phyloP scores from a whole-genome alignment of 768 basidiomycete species.

The Naganishia vishniacii region DNA sequence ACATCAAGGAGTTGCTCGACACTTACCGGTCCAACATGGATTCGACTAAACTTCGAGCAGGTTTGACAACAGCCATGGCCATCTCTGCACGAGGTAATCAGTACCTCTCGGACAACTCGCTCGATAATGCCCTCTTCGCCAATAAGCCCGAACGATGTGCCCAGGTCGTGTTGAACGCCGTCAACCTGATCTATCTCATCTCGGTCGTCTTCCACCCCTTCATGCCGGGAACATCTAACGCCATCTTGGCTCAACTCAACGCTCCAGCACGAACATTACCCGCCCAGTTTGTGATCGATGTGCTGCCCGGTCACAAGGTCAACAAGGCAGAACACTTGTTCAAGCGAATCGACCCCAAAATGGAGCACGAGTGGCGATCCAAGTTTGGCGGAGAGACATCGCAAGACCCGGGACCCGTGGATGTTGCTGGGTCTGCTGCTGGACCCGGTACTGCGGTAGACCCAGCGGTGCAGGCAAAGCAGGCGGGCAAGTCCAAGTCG shows the following conservation, averaged over 20 bases:
- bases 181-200: constrained; percentile 88
- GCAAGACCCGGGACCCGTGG: constrained; percentile 42
- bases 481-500: constrained; percentile 41
- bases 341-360: constrained; percentile 85
- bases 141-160: constrained; percentile 79
- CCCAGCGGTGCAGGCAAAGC: constrained; percentile 34
- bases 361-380: constrained; percentile 72
- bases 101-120: constrained; percentile 86
- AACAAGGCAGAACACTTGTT: constrained; percentile 85
- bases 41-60: constrained; percentile 76
- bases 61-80: constrained; percentile 81
- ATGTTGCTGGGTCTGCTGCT: constrained; percentile 50
- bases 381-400: constrained; percentile 65
- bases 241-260: constrained; percentile 79
- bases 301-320: constrained; percentile 77
- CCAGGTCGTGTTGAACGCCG: constrained; percentile 77
- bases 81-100: constrained; percentile 83
- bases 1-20: constrained; percentile 70
- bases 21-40: constrained; percentile 87
- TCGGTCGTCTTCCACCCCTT: constrained; percentile 83
- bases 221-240: constrained; percentile 84
- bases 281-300: constrained; percentile 64
- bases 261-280: constrained; percentile 80
- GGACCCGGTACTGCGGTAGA: constrained; percentile 48
- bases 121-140: constrained; percentile 81